Evolutionary conservation across 1,284 basidiomycete genomes (phyloP).

Genomic region (Cutaneotrichosporon mucoides): DNA sequence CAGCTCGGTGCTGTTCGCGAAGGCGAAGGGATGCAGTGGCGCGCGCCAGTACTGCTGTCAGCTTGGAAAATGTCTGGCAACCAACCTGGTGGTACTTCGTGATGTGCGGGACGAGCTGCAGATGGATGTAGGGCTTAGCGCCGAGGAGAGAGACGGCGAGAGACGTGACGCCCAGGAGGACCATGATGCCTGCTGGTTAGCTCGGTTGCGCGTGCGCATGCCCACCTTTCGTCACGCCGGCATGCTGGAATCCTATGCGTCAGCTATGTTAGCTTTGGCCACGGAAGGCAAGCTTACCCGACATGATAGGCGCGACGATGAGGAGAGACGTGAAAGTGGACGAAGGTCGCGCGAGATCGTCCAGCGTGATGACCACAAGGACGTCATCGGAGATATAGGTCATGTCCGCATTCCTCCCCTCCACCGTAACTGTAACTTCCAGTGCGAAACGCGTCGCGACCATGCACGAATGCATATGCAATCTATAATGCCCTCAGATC

Average conservation of each 20-base stretch:
- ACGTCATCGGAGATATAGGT: no score
- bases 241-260: constrained; percentile 42
- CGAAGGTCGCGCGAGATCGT: no score
- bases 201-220: no score
- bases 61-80: not conserved
- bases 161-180: constrained; percentile 64
- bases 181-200: constrained; percentile 63
- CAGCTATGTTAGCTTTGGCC: no score
- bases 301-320: constrained; percentile 1
- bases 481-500: not conserved
- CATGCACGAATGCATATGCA: no score
- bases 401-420: no score
- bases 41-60: constrained; percentile 75
- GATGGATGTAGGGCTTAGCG: constrained; percentile 78
- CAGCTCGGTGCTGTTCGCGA: constrained; percentile 78
- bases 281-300: not conserved
- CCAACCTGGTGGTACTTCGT: constrained; percentile 50
- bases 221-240: constrained; percentile 42
- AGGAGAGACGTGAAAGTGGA: no score
- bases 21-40: constrained; percentile 67
- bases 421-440: no score
- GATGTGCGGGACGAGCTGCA: constrained; percentile 56
- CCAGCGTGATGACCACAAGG: no score
- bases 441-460: no score
- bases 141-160: constrained; percentile 71